Conservation (phyloP, 2,329 filamentous ascomycete genomes). For the Alternaria metachromatica region DNA sequence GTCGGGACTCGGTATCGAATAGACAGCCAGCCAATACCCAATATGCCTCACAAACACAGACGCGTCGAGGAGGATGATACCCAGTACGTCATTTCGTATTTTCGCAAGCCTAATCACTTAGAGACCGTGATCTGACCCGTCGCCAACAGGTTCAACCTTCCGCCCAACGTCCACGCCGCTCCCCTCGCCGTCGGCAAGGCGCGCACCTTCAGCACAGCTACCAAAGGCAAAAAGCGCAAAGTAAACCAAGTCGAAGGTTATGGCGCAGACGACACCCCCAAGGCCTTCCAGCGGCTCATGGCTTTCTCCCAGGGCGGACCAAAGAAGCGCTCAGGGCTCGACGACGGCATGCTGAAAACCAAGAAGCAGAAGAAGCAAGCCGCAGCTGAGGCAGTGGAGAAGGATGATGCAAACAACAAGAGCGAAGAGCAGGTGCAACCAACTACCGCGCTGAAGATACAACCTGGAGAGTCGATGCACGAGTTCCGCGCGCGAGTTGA, state of each 20-base stretch:
- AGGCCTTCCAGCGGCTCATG: conserved; percentile 87
- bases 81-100: conserved; percentile 34
- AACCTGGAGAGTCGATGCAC: conserved; percentile 80
- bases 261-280: conserved; percentile 80
- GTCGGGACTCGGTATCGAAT: not conserved
- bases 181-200: conserved; percentile 63
- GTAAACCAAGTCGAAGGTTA: conserved; percentile 57
- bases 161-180: conserved; percentile 65
- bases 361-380: conserved; percentile 57
- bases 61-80: conserved; percentile 59
- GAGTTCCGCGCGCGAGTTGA: conserved; percentile 86
- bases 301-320: conserved; percentile 65
- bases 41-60: conserved; percentile 89
- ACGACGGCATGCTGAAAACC: conserved; percentile 66
- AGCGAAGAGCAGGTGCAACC: conserved; percentile 30
- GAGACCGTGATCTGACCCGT: conserved; percentile 37
- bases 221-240: conserved; percentile 47
- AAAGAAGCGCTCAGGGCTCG: conserved; percentile 66
- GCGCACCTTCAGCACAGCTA: conserved; percentile 41
- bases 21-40: conserved; percentile 2
- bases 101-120: not conserved
- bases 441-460: conserved; percentile 59
- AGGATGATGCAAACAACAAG: conserved; percentile 18
- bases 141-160: conserved; percentile 64
- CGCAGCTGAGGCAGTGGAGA: conserved; percentile 5